Conservation (phyloP, 148 eudicot genomes). For the Chenopodium formosanum region DNA sequence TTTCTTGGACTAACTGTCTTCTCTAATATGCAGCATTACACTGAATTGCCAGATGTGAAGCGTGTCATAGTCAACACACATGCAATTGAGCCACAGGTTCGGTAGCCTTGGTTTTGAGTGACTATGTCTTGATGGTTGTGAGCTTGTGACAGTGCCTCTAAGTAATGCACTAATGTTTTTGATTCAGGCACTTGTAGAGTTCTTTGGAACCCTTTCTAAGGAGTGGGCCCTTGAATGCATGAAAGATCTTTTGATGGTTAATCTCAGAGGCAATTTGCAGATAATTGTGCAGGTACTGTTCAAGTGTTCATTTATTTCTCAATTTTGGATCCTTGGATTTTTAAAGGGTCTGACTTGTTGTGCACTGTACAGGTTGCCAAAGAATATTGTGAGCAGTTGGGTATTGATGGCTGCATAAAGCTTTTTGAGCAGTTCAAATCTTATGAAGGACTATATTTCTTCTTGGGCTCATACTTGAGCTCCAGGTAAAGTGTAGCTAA, state of each 20-base stretch:
- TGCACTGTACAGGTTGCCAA: constrained; percentile 72
- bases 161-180: background rate
- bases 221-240: constrained; percentile 99
- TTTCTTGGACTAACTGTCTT: constrained; percentile 13
- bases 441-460: constrained; percentile 92
- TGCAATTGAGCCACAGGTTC: constrained; percentile 98
- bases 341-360: background rate
- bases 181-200: constrained; percentile 86
- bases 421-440: constrained; percentile 96
- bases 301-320: constrained; percentile 10
- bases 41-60: constrained; percentile 83
- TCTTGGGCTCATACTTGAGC: constrained; percentile 89
- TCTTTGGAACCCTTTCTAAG: constrained; percentile 88
- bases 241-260: constrained; percentile 92
- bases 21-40: constrained; percentile 67
- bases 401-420: constrained; percentile 84
- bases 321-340: background rate
- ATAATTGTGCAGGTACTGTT: constrained; percentile 87
- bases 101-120: background rate
- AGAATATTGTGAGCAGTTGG: constrained; percentile 91
- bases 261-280: constrained; percentile 94
- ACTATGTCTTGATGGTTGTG: background rate
- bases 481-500: constrained; percentile 56
- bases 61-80: constrained; percentile 97
- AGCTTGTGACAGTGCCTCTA: constrained; percentile 6